These are phyloP conservation scores for Sclerotinia spermophila DNA, from an alignment of 2,329 filamentous ascomycete genomes.

Conservation along the genomic window DNA sequence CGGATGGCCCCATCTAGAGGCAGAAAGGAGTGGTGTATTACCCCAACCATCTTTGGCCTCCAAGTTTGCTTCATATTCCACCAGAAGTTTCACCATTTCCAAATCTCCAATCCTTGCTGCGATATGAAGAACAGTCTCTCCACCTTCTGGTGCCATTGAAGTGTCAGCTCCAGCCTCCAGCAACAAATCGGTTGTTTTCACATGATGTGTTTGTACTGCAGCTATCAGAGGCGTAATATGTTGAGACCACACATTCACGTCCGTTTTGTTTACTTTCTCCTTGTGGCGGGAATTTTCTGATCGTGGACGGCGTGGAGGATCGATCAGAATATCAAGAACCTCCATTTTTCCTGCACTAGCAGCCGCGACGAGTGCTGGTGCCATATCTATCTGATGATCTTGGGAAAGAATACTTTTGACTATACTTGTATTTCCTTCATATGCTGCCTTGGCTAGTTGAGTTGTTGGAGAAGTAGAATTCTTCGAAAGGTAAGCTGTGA, in stretches of 20 bases:
- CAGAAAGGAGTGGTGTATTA: slow-evolving; percentile 24
- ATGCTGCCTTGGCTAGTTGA: slow-evolving; percentile 20
- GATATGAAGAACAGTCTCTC: slow-evolving; percentile 20
- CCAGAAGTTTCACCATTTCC: slow-evolving; percentile 20
- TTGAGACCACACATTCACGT: slow-evolving; percentile 22
- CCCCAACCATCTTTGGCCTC: slow-evolving; percentile 20
- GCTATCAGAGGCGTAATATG: slow-evolving; percentile 24
- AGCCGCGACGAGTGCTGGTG: slow-evolving; percentile 24
- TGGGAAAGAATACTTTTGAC: slow-evolving; percentile 19
- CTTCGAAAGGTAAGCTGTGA: slow-evolving; percentile 20
- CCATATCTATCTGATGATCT: slow-evolving; percentile 20
- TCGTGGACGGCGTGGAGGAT: slow-evolving; percentile 14
- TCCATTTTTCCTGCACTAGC: slow-evolving; percentile 21
- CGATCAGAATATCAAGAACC: slow-evolving; percentile 23
- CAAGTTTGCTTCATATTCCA: slow-evolving; percentile 21
- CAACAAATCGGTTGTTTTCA: slow-evolving; percentile 23
- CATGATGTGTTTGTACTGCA: slow-evolving; percentile 24
- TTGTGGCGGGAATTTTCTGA: slow-evolving; percentile 1
- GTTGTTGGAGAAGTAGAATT: slow-evolving; percentile 9
- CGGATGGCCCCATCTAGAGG: slow-evolving; percentile 22
- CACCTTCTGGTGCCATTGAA: slow-evolving; percentile 20
- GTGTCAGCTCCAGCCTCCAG: slow-evolving; percentile 25
- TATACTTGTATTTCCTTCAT: slow-evolving; percentile 14
- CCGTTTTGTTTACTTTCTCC: slow-evolving; percentile 3
- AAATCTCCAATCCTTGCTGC: slow-evolving; percentile 23